Evolutionary conservation across 306 rosid genomes (phyloP), one percentile per base, ranked within the genome.

Genomic region (Sindora glabra): DNA sequence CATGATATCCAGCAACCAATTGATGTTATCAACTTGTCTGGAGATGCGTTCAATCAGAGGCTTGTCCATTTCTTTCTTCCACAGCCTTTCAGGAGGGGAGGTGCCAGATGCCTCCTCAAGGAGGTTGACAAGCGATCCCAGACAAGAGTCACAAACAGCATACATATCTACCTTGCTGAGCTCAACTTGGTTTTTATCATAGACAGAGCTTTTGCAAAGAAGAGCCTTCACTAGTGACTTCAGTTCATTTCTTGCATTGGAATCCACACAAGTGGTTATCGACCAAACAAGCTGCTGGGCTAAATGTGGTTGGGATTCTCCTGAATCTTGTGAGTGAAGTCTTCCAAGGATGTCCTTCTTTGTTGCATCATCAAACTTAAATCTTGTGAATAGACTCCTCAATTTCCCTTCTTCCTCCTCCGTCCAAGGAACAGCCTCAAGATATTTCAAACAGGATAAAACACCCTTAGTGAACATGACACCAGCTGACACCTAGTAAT

Each of bases 381-480:
- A 80, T 54, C 83, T 83, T 4, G 79, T 70, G 55, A 89, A 83
- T 67, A 89, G 58, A 65, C 71, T 70, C 69, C 91, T 79, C 32
- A 89, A 44, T 63, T 89, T 89, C 71, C 83, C 95, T 79, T 86
- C 95, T 70, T 89, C 95, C 71, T 89, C 96, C 74, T 89, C 96
- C 3, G 91, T 83, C 95, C 95, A 89, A 74, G 95, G 95, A 79
- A 89, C 91, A 40, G 91, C 97, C 74, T 89, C 97, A 9, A 89
- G 89, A 71, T 81, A 86, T 57, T 75, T 79, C 34, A 89, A 73
- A 79, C 97, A 89, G 30, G 86, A 79, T 50, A 74, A 66, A 64
- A 89, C 86, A 26, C 91, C 88, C 79, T 66, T 86, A 6, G 77
- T 70, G 78, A 86, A 89, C 91, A 75, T 81, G 49, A 89, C 86